Evolutionary conservation across 192 early-diverging fungal genomes (phyloP), one percentile per base, ranked within the genome.

Genomic region (Pilaira anomala): DNA sequence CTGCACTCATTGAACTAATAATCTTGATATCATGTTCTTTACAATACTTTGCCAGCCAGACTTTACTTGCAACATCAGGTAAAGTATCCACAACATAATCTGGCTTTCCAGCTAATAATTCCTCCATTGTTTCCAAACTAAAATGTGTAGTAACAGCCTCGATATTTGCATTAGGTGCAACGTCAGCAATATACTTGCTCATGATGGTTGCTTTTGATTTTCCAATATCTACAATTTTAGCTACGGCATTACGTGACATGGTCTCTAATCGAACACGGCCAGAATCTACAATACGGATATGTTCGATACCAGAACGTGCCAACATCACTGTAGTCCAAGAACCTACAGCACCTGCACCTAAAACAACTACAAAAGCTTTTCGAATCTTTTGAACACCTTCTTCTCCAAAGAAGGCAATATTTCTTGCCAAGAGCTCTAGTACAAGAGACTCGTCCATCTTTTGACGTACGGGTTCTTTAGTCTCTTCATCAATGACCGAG

Each of bases 301-400:
- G 79, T 61, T 89, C 88, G 1, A 96, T 88, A 21, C 96, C 96
- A 16, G 91, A 89, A 46, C 96, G 82, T 45, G 91, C 63, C 26
- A 98, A 80, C 94, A 98, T 94, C 48, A 91, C 79, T 2, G 95
- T 91, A 12, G 93, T 85, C 84, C 87, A 87, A 16, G 87, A 87
- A 42, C 94, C 96, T 6, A 98, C 93, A 0, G 95, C 94, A 9
- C 96, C 96, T 3, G 89, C 82, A 25, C 96, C 96, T 9, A 98
- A 92, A 18, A 98, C 90, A 46, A 98, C 76, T 2, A 98, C 92
- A 73, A 88, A 90, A 5, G 93, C 82, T 16, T 78, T 64, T 13
- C 91, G 87, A 18, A 97, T 64, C 49, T 85, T 77, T 0, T 76
- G 65, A 33, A 96, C 81, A 1, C 91, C 91, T 39, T 92, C 88